Base-by-base conservation (phyloP, 1,284 basidiomycete genomes). In the Melampsora americana region DNA sequence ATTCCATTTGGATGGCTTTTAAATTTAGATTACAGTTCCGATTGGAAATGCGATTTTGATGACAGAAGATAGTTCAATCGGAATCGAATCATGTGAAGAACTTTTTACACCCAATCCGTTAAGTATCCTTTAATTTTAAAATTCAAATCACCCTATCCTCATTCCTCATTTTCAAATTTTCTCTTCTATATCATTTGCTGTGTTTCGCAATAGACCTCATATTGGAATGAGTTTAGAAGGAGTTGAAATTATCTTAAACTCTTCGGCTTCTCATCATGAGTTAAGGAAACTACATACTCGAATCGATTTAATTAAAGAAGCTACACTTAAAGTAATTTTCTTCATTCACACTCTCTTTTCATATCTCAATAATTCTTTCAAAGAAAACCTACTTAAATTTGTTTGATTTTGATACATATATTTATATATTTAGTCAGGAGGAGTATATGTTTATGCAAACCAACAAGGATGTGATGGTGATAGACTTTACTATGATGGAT, bases 401-500 rank as follows among this genome's bases (percentile, higher is more conserved):
- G 46, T 35, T 50, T 30, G 35, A 44, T 18, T 53, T 62, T 26
- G 18, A n/a, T 32, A n/a, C n/a, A n/a, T n/a, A n/a, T n/a, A n/a
- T 4, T 42, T 14, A 30, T 30, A 18, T 7, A 67, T 3, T 48
- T 48, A 75, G 72, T 65, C 72, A 16, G 72, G 72, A 32, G 72
- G 72, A 18, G 72, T 66, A 28, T 75, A 75, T 62, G 66, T 75
- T 1, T 75, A 75, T 68, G 50, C 72, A 5, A 75, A 75, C 50
- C 72, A 75, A 68, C 66, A 75, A 67, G 72, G 72, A 11, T 75
- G 72, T 46, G 72, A 75, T 46, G 72, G 72, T 39, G 72, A 75
- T 68, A 44, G 72, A 39, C 50, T 75, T 48, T 75, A 75, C 66
- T 75, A 75, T 30, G 72, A 75, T 62, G 72, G 72, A 1, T 75